Conservation (phyloP, 805 yeast species). For the Sugiyamaella mastotermitis region DNA sequence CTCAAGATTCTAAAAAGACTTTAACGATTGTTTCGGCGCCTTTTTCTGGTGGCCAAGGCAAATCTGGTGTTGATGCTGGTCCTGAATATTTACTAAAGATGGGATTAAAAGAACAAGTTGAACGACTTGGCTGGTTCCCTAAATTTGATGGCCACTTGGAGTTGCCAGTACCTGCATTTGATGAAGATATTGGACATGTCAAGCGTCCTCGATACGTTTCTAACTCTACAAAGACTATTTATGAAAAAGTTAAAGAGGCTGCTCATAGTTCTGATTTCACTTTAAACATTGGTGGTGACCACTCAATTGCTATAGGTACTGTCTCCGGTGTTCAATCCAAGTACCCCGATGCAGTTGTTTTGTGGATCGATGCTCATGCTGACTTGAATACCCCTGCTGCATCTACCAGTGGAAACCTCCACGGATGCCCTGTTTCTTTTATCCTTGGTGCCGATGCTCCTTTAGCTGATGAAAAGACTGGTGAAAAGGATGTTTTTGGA, state of each 20-base stretch:
- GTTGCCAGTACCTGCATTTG: slow-evolving; percentile 33
- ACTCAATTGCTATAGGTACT: slow-evolving; percentile 91
- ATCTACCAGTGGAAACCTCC: slow-evolving; percentile 84
- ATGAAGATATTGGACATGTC: slow-evolving; percentile 50
- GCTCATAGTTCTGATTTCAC: slow-evolving; percentile 53
- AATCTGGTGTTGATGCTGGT: slow-evolving; percentile 89
- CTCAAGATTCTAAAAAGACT: slow-evolving; percentile 25
- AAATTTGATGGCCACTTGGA: slow-evolving; percentile 32
- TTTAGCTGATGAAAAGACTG: slow-evolving; percentile 39
- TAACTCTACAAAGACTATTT: slow-evolving; percentile 59
- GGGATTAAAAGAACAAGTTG: slow-evolving; percentile 61
- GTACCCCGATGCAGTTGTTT: slow-evolving; percentile 79
- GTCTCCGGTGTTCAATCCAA: slow-evolving; percentile 73
- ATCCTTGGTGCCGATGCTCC: slow-evolving; percentile 59
- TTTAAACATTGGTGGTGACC: slow-evolving; percentile 92
- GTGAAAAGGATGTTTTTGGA: slow-evolving; percentile 48
- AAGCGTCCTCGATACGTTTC: slow-evolving; percentile 77
- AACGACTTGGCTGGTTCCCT: slow-evolving; percentile 68
- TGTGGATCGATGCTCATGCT: slow-evolving; percentile 99
- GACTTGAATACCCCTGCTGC: slow-evolving; percentile 86
- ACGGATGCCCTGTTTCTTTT: slow-evolving; percentile 95
- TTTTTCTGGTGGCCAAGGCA: slow-evolving; percentile 93
- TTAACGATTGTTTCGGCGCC: slow-evolving; percentile 78
- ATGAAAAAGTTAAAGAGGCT: slow-evolving; percentile 50
- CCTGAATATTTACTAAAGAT: slow-evolving; percentile 73